These are phyloP conservation scores for Alternaria sp. DNA, from an alignment of 2,329 filamentous ascomycete species.

Conservation along the genomic window DNA sequence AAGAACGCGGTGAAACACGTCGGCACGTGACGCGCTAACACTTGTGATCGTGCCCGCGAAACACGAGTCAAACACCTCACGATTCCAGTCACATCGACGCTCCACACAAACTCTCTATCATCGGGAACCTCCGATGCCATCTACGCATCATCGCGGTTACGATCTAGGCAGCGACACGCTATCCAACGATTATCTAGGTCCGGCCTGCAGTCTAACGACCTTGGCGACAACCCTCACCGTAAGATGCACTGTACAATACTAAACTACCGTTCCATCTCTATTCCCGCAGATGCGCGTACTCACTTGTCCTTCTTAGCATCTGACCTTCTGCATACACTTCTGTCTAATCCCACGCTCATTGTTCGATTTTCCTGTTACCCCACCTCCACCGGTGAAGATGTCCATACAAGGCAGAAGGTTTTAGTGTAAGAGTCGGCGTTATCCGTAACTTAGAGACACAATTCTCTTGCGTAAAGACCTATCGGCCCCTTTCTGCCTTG, in stretches of 20 bases:
- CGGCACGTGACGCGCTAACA: constrained; percentile 21
- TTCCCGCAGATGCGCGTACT: constrained; percentile 20
- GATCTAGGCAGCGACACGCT: constrained; percentile 36
- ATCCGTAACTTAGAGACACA: constrained; percentile 8
- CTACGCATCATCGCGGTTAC: constrained; percentile 18
- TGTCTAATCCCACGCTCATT: constrained; percentile 15
- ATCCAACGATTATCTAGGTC: constrained; percentile 12
- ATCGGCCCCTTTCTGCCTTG: constrained; percentile 20
- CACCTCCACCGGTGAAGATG: constrained; percentile 46
- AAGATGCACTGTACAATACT: constrained; percentile 37
- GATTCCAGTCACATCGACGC: background rate
- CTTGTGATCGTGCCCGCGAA: constrained; percentile 4
- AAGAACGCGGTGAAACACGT: constrained; percentile 11
- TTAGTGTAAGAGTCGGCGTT: constrained; percentile 24
- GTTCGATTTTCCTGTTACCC: constrained; percentile 25
- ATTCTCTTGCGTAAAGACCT: constrained; percentile 19
- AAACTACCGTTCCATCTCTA: constrained; percentile 16
- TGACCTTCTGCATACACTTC: constrained; percentile 32
- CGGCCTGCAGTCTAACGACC: constrained; percentile 22
- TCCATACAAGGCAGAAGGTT: constrained; percentile 41
- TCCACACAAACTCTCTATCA: constrained; percentile 7
- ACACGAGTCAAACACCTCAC: constrained; percentile 5
- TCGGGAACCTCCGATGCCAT: constrained; percentile 5
- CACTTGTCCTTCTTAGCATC: constrained; percentile 25
- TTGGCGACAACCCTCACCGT: constrained; percentile 36